phyloP scores from a whole-genome alignment of 1,284 basidiomycete species.

The Schizophyllum commune region DNA sequence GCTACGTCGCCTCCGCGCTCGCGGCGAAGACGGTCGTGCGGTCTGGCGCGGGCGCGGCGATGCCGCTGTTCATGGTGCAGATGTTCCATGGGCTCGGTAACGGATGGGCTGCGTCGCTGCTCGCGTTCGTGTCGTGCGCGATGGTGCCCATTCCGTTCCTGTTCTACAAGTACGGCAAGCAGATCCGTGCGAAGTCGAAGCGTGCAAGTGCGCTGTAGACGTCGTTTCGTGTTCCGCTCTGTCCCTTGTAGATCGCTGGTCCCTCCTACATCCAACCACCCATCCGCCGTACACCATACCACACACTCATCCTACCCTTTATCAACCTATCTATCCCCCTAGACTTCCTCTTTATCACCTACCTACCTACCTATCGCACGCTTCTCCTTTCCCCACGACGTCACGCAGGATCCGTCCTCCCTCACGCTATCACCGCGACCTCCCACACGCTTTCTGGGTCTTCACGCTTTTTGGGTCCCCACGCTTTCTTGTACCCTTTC shows the following conservation, averaged over 20 bases:
- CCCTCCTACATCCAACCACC: too few species aligned
- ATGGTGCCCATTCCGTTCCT: conserved; percentile 37
- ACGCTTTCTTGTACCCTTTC: not conserved
- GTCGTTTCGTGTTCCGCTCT: not conserved
- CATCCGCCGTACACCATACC: too few species aligned
- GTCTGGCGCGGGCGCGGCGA: conserved; percentile 37
- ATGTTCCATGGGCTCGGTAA: conserved; percentile 44
- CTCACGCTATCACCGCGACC: not conserved
- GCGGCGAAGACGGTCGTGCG: conserved; percentile 34
- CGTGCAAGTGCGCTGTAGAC: conserved; percentile 7
- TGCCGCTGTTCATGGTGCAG: conserved; percentile 34
- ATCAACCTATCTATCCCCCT: not conserved
- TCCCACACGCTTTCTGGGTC: not conserved
- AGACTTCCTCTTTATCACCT: not conserved
- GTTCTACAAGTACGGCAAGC: conserved; percentile 24
- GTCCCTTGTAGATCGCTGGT: too few species aligned
- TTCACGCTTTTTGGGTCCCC: too few species aligned
- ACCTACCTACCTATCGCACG: not conserved
- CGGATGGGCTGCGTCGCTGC: conserved; percentile 42
- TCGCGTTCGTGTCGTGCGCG: conserved; percentile 33
- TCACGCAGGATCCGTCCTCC: not conserved
- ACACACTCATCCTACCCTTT: too few species aligned
- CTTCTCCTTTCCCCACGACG: too few species aligned
- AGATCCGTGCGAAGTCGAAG: conserved; percentile 16
- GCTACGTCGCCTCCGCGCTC: conserved; percentile 24